Percentiles rank a stretch among this genome's conserved stretches.
phyloP scores from a whole-genome alignment of 164 flowering plant genomes.

The Stephania japonica region DNA sequence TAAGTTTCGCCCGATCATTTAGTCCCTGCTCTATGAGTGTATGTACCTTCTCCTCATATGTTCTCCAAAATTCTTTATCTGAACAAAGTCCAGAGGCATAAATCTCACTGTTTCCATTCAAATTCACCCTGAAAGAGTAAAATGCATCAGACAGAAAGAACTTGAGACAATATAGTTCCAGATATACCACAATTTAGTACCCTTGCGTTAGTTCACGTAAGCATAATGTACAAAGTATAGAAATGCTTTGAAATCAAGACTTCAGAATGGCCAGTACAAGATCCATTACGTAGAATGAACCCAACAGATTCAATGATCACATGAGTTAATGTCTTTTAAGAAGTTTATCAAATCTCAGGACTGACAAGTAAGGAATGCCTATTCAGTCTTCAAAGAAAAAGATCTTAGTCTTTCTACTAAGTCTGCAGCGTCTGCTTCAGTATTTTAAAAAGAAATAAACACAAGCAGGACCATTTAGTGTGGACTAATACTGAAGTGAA shows the following conservation, averaged over 20 bases:
- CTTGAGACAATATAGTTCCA: background rate
- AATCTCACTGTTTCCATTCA: conserved; percentile 46
- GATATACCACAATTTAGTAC: background rate
- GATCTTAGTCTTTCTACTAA: background rate
- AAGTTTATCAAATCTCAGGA: background rate
- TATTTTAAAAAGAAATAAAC: no score
- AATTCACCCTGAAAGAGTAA: conserved; percentile 48
- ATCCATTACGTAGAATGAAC: background rate
- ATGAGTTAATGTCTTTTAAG: background rate
- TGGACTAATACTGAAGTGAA: no score
- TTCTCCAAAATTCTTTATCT: conserved; percentile 95
- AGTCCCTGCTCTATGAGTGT: conserved; percentile 54
- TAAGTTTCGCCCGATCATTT: conserved; percentile 59
- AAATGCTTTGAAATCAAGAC: background rate
- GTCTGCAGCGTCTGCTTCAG: background rate
- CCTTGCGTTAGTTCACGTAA: no score
- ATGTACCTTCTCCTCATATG: conserved; percentile 66
- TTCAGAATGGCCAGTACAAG: background rate
- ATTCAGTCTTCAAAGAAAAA: background rate
- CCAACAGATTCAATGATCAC: background rate
- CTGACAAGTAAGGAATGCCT: background rate
- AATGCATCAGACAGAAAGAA: background rate
- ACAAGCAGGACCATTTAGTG: no score
- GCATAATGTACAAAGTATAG: background rate
- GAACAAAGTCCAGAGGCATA: conserved; percentile 61